phyloP scores from a whole-genome alignment of 2,329 filamentous ascomycete genomes.

The Whalleya microplaca region DNA sequence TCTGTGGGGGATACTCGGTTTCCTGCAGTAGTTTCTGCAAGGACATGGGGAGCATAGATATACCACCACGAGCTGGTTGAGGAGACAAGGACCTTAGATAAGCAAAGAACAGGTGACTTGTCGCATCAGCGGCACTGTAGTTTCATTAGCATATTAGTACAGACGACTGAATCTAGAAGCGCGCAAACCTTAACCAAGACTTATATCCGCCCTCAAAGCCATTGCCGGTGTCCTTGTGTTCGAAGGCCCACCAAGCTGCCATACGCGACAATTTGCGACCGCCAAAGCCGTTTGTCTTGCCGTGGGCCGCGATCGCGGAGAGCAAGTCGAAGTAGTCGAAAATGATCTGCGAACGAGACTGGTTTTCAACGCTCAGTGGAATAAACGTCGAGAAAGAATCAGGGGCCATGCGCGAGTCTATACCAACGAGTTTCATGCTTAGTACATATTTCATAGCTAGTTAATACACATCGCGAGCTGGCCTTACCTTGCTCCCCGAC shows the following conservation, averaged over 20 bases:
- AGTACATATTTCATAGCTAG: conserved; percentile 5
- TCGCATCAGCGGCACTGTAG: conserved; percentile 84
- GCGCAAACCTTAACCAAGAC: conserved; percentile 74
- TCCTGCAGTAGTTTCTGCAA: conserved; percentile 88
- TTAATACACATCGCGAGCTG: not conserved
- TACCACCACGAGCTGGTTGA: conserved; percentile 75
- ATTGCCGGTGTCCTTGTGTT: conserved; percentile 81
- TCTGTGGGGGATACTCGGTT: conserved; percentile 89
- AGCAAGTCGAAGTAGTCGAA: conserved; percentile 96
- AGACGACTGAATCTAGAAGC: conserved; percentile 2
- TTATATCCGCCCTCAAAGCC: conserved; percentile 96
- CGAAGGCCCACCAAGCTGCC: conserved; percentile 99
- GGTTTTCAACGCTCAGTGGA: conserved; percentile 87
- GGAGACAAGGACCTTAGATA: conserved; percentile 90
- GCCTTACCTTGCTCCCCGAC: conserved; percentile 86
- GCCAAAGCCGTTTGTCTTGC: conserved; percentile 89
- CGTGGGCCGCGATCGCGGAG: conserved; percentile 87
- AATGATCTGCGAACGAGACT: conserved; percentile 83
- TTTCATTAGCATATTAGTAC: conserved; percentile 9
- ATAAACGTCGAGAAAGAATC: conserved; percentile 98
- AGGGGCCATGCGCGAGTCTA: conserved; percentile 88
- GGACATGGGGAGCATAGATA: conserved; percentile 85
- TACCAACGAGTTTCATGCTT: conserved; percentile 5
- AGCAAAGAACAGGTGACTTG: conserved; percentile 96
- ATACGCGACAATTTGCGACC: conserved; percentile 92